Percentiles rank a stretch among this genome's conserved stretches.
Evolutionary conservation across 768 basidiomycete species (phyloP).

Genomic region (Mycena polygramma): DNA sequence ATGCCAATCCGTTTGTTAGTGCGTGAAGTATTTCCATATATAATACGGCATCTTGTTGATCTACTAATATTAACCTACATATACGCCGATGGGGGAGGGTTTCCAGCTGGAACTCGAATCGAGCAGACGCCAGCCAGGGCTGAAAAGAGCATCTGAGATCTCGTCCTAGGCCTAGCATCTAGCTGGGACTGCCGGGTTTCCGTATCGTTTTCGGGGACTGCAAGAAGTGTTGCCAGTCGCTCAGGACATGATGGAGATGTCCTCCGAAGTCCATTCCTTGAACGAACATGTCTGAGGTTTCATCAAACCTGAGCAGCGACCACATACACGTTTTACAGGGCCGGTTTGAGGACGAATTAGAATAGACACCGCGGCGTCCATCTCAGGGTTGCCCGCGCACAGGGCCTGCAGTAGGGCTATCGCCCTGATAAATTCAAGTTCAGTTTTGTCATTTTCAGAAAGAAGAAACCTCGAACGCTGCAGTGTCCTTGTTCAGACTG

Average conservation of each 20-base stretch:
- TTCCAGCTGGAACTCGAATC: constrained; percentile 63
- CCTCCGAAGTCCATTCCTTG: constrained; percentile 66
- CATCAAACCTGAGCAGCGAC: neutral
- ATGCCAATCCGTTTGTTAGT: no score
- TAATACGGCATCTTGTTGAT: neutral
- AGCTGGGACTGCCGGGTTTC: neutral
- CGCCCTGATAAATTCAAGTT: constrained; percentile 25
- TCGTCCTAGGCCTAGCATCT: constrained; percentile 1
- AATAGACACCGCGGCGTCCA: constrained; percentile 46
- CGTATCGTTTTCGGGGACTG: constrained; percentile 23
- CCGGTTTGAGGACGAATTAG: constrained; percentile 38
- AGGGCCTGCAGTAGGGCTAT: constrained; percentile 56
- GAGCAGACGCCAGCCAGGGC: constrained; percentile 69
- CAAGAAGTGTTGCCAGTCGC: constrained; percentile 58
- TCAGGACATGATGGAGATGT: constrained; percentile 69
- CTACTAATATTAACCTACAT: constrained; percentile 37
- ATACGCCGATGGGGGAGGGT: constrained; percentile 79
- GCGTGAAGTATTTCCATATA: no score
- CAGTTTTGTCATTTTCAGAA: neutral
- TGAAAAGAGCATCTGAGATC: constrained; percentile 28
- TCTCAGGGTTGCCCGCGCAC: constrained; percentile 50
- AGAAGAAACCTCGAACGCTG: constrained; percentile 48
- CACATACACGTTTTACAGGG: constrained; percentile 40
- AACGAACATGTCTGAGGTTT: neutral
- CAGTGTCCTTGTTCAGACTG: constrained; percentile 35